Evolutionary conservation across 2,329 filamentous ascomycete genomes (phyloP).

Genomic region (Colletotrichum sp.): DNA sequence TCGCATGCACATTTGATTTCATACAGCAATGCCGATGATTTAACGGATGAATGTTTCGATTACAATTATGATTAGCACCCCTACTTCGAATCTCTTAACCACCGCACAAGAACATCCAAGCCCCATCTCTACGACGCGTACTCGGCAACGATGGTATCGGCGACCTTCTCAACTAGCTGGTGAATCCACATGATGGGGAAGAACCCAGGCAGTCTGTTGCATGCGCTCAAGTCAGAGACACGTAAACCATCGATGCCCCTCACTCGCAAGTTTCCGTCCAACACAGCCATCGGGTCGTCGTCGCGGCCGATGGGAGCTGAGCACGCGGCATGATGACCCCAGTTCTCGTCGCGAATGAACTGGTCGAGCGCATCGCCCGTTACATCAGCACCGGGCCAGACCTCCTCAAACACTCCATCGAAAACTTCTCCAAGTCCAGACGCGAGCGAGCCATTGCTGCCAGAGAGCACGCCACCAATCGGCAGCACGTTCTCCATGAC

Average conservation of each 20-base stretch:
- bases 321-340: constrained; percentile 63
- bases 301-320: constrained; percentile 62
- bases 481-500: background rate
- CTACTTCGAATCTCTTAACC: background rate
- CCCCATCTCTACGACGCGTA: background rate
- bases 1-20: background rate
- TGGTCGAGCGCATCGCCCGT: background rate
- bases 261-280: constrained; percentile 63
- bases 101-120: background rate
- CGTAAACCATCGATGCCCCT: constrained; percentile 58
- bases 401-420: background rate
- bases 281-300: constrained; percentile 57
- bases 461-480: background rate
- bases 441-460: background rate
- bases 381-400: background rate
- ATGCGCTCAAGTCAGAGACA: constrained; percentile 67
- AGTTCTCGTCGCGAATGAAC: constrained; percentile 39
- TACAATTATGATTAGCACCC: background rate
- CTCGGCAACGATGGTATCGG: constrained; percentile 23
- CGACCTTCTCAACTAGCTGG: constrained; percentile 65
- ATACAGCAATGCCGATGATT: background rate
- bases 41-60: background rate
- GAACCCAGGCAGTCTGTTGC: constrained; percentile 52
- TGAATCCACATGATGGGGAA: constrained; percentile 55
- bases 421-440: background rate